A percentile compares a stretch with the other conserved stretches of the same genome.
These are phyloP conservation scores for Boletus tylopilopsis DNA, from an alignment of 768 basidiomycete genomes.

Conservation along the genomic window DNA sequence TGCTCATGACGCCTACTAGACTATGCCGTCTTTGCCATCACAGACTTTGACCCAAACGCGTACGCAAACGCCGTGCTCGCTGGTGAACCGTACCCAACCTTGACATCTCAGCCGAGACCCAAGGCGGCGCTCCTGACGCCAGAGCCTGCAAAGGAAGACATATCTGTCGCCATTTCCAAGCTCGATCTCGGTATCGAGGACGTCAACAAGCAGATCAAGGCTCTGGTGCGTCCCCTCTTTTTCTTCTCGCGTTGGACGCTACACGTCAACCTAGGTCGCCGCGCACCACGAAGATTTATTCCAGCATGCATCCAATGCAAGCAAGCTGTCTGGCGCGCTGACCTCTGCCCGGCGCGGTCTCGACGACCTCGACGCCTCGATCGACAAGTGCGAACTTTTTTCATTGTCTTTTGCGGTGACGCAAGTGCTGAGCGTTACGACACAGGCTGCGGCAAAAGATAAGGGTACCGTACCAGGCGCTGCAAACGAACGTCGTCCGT, in stretches of 20 bases:
- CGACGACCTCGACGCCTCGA: constrained; percentile 66
- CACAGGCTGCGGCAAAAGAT: constrained; percentile 81
- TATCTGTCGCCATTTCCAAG: constrained; percentile 85
- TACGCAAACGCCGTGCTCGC: constrained; percentile 91
- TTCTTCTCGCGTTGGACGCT: not conserved
- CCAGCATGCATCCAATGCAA: constrained; percentile 75
- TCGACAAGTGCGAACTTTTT: constrained; percentile 60
- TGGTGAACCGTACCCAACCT: constrained; percentile 65
- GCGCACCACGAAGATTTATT: constrained; percentile 78
- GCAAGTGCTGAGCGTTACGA: too few relatives aligned
- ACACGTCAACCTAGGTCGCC: constrained; percentile 56
- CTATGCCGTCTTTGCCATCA: constrained; percentile 67
- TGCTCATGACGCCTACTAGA: constrained; percentile 41
- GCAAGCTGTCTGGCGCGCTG: constrained; percentile 67
- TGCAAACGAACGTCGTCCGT: constrained; percentile 66
- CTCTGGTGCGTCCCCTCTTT: constrained; percentile 51
- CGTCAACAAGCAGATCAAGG: constrained; percentile 85
- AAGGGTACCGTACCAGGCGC: constrained; percentile 72
- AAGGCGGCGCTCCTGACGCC: constrained; percentile 30
- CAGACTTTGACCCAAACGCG: constrained; percentile 81
- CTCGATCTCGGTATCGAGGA: constrained; percentile 88
- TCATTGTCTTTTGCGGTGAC: not conserved
- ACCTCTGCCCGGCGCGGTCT: constrained; percentile 65
- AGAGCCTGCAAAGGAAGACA: constrained; percentile 76
- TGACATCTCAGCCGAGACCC: constrained; percentile 23